Base-by-base conservation (phyloP, 2,329 filamentous ascomycete genomes). In the Cercospora zeina region DNA sequence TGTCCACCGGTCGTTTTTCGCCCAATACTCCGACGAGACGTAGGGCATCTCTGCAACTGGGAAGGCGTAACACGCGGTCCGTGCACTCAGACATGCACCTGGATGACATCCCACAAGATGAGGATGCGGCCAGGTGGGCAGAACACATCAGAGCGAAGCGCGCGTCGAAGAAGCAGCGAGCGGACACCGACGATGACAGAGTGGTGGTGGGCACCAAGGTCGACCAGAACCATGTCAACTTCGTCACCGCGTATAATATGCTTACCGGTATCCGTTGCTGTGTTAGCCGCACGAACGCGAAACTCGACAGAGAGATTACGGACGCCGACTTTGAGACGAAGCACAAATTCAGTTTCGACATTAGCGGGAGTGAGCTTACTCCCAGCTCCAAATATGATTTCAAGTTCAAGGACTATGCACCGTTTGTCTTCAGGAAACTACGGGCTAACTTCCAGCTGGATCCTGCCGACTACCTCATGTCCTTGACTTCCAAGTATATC, bases 351-450 rank as follows among this genome's bases (percentile, higher is more conserved):
- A 97, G 93, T 51, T 99, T 99, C 82, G 95, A 97, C 78, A 96
- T 97, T 74, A 96, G 93, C 68, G 95, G 95, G 67, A 97, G 97
- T 76, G 95, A 99, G 80, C 82, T 99, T 75, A 96, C 96, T 4
- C 95, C 95, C 21, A 97, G 93, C 65, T 93, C 95, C 69, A 97
- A 99, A 79, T 99, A 99, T 81, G 95, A 99, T 80, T 99, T 99
- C 87, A 99, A 99, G 78, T 99, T 99, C 83, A 99, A 99, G 80
- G 95, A 99, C 79, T 99, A 99, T 77, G 93, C 93, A n/a, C 95
- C 95, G 61, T 97, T 93, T 93, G 95, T 99, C 62, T 99, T 99
- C 78, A 91, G 95, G 72, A 91, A 92, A 77, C 83, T 99, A 47
- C 90, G 95, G 68, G 82, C 87, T 54, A 89, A 89, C 66, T 99